phyloP scores from a whole-genome alignment of 179 eudicot genomes.

The Carnegiea gigantea region DNA sequence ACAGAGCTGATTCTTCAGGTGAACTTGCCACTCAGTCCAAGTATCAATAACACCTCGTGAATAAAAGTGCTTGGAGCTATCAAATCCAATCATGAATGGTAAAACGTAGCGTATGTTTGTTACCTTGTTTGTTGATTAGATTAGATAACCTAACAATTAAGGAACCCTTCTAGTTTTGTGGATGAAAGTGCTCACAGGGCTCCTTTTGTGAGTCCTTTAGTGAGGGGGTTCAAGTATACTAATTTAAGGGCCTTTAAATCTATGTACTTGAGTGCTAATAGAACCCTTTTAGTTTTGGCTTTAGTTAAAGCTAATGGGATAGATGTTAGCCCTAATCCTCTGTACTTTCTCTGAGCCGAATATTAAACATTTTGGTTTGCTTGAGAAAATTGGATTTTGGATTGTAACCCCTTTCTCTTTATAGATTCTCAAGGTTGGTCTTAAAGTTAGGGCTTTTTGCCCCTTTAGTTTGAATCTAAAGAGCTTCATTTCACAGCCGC shows the following conservation, averaged over 20 bases:
- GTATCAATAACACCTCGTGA: no score
- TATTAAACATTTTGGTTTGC: constrained; percentile 3
- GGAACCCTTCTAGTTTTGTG: neutral
- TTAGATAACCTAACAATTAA: constrained; percentile 28
- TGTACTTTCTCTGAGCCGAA: constrained; percentile 18
- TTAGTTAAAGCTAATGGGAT: constrained; percentile 41
- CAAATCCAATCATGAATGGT: no score
- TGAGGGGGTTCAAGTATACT: neutral
- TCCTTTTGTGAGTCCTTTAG: constrained; percentile 17
- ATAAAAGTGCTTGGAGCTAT: no score
- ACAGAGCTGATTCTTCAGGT: no score
- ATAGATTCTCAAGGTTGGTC: constrained; percentile 54
- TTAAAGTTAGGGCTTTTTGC: constrained; percentile 38
- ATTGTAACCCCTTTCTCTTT: constrained; percentile 38
- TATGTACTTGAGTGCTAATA: constrained; percentile 30
- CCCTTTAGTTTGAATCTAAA: constrained; percentile 49
- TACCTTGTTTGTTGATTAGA: neutral
- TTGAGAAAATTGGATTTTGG: constrained; percentile 15
- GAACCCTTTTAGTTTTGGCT: constrained; percentile 34
- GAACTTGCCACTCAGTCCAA: no score
- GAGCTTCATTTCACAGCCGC: constrained; percentile 40
- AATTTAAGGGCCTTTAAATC: constrained; percentile 16
- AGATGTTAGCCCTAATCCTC: constrained; percentile 26
- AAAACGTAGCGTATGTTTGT: no score
- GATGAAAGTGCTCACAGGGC: constrained; percentile 3